These are phyloP conservation scores for Hygrocybe coccinea DNA, from an alignment of 768 basidiomycete genomes.

Conservation along the genomic window DNA sequence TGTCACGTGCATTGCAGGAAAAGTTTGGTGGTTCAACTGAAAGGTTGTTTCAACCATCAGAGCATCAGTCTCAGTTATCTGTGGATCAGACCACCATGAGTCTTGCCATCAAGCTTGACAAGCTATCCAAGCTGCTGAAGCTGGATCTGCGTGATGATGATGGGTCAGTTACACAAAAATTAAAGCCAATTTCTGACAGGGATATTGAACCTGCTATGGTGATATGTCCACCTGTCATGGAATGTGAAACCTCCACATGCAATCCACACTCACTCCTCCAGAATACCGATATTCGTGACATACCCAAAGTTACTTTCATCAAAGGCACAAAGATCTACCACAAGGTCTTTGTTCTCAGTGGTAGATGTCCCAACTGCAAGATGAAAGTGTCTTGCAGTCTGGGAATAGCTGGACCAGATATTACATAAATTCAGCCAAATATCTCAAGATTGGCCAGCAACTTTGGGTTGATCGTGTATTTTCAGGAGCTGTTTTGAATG, in stretches of 20 bases:
- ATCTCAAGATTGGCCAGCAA: slow-evolving; percentile 11
- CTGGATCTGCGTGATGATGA: too few species aligned
- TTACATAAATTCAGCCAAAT: slow-evolving; percentile 12
- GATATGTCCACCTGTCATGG: too few species aligned
- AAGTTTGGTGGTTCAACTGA: background rate
- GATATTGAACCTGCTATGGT: too few species aligned
- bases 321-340: too few species aligned
- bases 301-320: too few species aligned
- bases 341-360: slow-evolving; percentile 14
- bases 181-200: too few species aligned
- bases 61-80: background rate
- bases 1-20: background rate
- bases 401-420: background rate
- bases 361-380: slow-evolving; percentile 12
- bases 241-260: too few species aligned
- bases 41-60: background rate
- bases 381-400: slow-evolving; percentile 8
- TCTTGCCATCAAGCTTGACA: too few species aligned
- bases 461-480: slow-evolving; percentile 16
- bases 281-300: too few species aligned
- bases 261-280: too few species aligned
- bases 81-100: background rate
- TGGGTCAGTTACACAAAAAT: too few species aligned
- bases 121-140: too few species aligned
- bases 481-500: slow-evolving; percentile 13